Percentiles rank a stretch among this genome's conserved stretches.
Evolutionary conservation across 352 stramenopile genomes (phyloP).

Genomic region (Pythium sukuiense): DNA sequence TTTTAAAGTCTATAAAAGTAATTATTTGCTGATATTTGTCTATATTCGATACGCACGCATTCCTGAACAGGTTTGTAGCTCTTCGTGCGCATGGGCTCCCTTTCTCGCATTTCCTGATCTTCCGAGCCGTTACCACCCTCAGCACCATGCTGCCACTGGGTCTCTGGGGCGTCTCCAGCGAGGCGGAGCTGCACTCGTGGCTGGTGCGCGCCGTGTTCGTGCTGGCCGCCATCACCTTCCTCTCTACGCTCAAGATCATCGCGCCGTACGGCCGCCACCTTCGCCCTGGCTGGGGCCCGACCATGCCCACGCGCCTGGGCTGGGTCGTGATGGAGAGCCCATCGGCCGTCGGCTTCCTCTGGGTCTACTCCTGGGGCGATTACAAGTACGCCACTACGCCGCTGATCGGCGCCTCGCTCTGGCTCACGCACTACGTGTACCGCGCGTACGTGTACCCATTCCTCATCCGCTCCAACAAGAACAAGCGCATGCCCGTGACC

Average conservation of each 20-base stretch:
- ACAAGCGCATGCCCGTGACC: conserved; percentile 63
- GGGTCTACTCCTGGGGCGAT: conserved; percentile 47
- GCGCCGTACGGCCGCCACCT: conserved; percentile 64
- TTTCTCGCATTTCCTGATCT: neutral
- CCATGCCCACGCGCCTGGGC: conserved; percentile 51
- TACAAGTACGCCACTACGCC: conserved; percentile 40
- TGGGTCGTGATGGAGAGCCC: conserved; percentile 77
- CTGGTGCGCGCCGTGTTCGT: conserved; percentile 44
- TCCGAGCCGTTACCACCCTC: neutral
- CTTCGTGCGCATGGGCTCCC: neutral
- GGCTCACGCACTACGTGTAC: conserved; percentile 70
- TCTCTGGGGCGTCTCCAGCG: conserved; percentile 27
- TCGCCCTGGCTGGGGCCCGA: conserved; percentile 56
- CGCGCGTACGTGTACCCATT: conserved; percentile 70
- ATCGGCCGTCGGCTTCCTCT: conserved; percentile 60
- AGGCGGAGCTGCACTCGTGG: conserved; percentile 56
- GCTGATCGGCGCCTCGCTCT: conserved; percentile 51
- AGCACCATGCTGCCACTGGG: conserved; percentile 27
- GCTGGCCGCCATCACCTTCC: conserved; percentile 50
- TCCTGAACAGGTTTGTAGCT: neutral
- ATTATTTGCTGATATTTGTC: neutral
- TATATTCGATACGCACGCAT: neutral
- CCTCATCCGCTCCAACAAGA: conserved; percentile 49
- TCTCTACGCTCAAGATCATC: conserved; percentile 51
- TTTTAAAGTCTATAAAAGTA: neutral